Conservation (phyloP, 768 basidiomycete genomes). For the Tulasnella sp. region DNA sequence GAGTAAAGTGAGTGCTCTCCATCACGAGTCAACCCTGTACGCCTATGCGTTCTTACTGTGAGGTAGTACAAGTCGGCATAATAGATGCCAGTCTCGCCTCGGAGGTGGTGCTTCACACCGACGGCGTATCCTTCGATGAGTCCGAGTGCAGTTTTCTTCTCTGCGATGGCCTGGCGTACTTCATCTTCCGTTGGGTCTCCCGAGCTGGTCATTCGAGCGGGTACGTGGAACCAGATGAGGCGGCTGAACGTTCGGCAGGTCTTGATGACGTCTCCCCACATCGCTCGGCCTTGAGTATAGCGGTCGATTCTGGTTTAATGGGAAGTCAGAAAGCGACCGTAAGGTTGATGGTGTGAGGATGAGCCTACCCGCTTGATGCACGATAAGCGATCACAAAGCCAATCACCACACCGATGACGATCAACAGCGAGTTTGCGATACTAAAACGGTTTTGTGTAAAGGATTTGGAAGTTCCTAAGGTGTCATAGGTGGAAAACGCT, state of each 20-base stretch:
- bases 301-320: not conserved
- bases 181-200: not conserved
- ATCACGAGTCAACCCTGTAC: not conserved
- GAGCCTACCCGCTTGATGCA: not conserved
- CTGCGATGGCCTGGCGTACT: not conserved
- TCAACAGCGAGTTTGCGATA: not conserved
- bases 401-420: constrained; percentile 7
- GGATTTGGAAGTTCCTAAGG: too few relatives aligned
- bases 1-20: not conserved
- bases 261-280: constrained; percentile 10
- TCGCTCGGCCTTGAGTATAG: not conserved
- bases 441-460: too few relatives aligned
- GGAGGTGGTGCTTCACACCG: constrained; percentile 7
- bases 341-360: too few relatives aligned
- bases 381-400: constrained; percentile 10
- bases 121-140: constrained; percentile 10
- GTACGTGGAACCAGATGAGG: constrained; percentile 8
- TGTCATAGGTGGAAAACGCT: too few relatives aligned
- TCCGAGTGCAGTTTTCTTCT: constrained; percentile 5
- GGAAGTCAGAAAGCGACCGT: not conserved
- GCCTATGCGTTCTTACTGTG: not conserved
- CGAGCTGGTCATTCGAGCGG: not conserved
- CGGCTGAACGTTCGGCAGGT: not conserved
- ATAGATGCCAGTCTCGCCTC: constrained; percentile 6
- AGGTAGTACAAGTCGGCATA: constrained; percentile 8